Evolutionary conservation across 768 basidiomycete genomes (phyloP).

Genomic region (Kwoniella pini): DNA sequence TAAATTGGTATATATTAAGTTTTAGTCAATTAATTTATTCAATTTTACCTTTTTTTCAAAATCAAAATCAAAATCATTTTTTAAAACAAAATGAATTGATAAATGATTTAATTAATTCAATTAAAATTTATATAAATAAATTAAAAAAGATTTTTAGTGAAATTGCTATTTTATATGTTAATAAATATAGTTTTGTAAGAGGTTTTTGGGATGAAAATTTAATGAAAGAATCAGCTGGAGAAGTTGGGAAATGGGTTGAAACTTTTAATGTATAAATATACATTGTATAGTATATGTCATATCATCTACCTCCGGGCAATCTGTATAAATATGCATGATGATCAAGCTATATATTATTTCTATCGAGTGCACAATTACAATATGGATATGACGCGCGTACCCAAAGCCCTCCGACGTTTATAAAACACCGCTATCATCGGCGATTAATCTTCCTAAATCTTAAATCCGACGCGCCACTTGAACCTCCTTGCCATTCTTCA

Average conservation of each 20-base stretch:
- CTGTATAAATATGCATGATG: too few species aligned
- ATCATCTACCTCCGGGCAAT: too few species aligned
- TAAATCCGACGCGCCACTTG: slow-evolving; percentile 12
- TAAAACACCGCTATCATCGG: slow-evolving; percentile 4
- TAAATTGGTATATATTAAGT: slow-evolving; percentile 22
- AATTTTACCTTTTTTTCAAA: slow-evolving; percentile 25
- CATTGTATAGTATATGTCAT: too few species aligned
- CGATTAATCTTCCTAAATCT: background rate
- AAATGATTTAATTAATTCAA: slow-evolving; percentile 21
- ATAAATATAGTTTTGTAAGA: slow-evolving; percentile 36
- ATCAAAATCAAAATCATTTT: too few species aligned
- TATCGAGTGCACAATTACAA: too few species aligned
- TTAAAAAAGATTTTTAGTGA: slow-evolving; percentile 47
- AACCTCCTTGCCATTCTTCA: background rate
- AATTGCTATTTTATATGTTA: slow-evolving; percentile 41
- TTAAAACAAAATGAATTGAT: slow-evolving; percentile 11
- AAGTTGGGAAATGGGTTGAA: slow-evolving; percentile 45
- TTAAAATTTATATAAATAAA: slow-evolving; percentile 39
- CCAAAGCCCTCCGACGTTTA: too few species aligned
- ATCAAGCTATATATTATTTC: too few species aligned
- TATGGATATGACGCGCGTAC: too few species aligned
- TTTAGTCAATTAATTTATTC: slow-evolving; percentile 27
- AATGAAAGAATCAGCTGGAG: slow-evolving; percentile 39
- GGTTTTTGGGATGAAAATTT: slow-evolving; percentile 44
- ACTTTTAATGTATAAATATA: slow-evolving; percentile 25